Base-by-base conservation (phyloP, 805 yeast species). In the Candida coleopterorum region DNA sequence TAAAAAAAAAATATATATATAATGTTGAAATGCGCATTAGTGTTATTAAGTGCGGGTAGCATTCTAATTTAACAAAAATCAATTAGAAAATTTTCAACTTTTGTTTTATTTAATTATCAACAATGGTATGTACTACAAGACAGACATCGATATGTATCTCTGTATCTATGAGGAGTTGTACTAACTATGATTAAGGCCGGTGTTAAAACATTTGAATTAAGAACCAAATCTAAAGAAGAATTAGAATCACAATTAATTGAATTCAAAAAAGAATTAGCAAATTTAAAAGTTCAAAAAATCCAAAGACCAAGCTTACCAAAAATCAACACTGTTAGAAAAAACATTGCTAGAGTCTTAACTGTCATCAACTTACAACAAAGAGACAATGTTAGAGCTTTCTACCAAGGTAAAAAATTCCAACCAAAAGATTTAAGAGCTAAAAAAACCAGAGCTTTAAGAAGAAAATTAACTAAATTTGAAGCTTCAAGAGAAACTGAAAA, bases 371-470 rank as follows among this genome's bases (percentile, higher is more conserved):
- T 82, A 62, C 86, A 84, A 78, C 96, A 88, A 76, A 88, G 98
- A 77, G 88, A 83, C 55, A 80, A 82, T 58, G 96, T 87, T 68
- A 86, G 86, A 74, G 93, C 83, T 66, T 83, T 85, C 79, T 89
- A 89, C 90, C 79, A 79, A 56, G 93, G 88, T 70, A 83, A 85
- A 82, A 89, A 87, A 76, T 85, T 80, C 82, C 77, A 79, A 71
- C 97, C 98, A 79, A 89, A 90, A 79, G 97, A 89, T 71, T 81
- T 93, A 76, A 90, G 97, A 79, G 95, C 88, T 60, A 93, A 93
- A 90, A 86, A 93, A 85, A 93, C 99, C 74, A 90, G 97, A 83
- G 97, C 98, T 72, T 75, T 90, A 74, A 90, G 98, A 85, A 85
- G 97, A 81, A 79, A 81, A 67, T 79, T 93, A 67, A 80, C 97